These are phyloP conservation scores for Pistacia integerrima DNA, from an alignment of 345 rosid genomes.

Conservation along the genomic window DNA sequence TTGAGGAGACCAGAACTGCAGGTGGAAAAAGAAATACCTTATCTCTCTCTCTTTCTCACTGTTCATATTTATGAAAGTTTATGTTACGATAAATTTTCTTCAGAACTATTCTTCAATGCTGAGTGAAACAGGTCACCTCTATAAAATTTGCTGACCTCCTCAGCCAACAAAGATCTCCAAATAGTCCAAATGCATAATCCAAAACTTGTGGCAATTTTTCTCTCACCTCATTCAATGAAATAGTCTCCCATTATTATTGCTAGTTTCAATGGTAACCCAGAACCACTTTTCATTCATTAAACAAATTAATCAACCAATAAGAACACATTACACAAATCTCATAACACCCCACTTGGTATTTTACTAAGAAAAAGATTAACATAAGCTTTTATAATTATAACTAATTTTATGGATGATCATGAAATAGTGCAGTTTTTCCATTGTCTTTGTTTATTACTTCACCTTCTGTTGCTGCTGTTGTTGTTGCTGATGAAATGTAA, in stretches of 20 bases:
- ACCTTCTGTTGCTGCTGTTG: too few species aligned
- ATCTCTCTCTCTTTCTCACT: constrained; percentile 5
- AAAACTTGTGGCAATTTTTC: constrained; percentile 29
- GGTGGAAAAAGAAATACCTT: constrained; percentile 18
- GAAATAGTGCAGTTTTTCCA: too few species aligned
- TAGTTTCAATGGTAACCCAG: background rate
- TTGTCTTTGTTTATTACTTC: too few species aligned
- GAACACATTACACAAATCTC: background rate
- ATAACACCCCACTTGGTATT: constrained; percentile 23
- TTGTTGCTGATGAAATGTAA: constrained; percentile 45
- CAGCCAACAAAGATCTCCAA: constrained; percentile 33
- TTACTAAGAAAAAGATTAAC: background rate
- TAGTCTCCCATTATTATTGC: constrained; percentile 17
- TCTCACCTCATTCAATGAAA: constrained; percentile 39
- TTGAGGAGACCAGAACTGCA: constrained; percentile 17
- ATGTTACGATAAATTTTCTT: constrained; percentile 27
- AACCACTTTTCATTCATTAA: constrained; percentile 7
- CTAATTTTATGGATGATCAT: too few species aligned
- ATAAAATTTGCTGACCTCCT: constrained; percentile 24
- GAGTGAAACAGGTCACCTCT: constrained; percentile 24
- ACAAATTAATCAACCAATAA: constrained; percentile 29
- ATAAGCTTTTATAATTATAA: background rate
- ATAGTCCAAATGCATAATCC: constrained; percentile 57
- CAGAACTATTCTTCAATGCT: constrained; percentile 33
- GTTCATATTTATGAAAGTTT: constrained; percentile 13